A percentile compares a stretch with the other conserved stretches of the same genome.
These are phyloP conservation scores for Hypoxylon rickii DNA, from an alignment of 495 filamentous ascomycete genomes.

Conservation along the genomic window DNA sequence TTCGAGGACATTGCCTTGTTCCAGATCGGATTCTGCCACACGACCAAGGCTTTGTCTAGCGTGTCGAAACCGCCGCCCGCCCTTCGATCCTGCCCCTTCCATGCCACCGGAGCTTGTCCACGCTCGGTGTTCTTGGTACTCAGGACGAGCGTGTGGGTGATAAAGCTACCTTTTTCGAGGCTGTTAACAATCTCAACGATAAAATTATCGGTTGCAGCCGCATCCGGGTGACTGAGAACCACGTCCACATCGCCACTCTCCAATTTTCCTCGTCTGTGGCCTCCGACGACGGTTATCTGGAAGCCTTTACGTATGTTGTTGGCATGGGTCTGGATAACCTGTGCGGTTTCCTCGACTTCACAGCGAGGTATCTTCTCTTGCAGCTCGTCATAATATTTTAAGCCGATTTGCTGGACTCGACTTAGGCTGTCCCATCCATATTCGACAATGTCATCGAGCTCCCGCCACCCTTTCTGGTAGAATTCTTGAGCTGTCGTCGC, in stretches of 20 bases:
- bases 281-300: slow-evolving; percentile 77
- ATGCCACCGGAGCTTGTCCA: slow-evolving; percentile 66
- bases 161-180: slow-evolving; percentile 68
- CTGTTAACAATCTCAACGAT: slow-evolving; percentile 67
- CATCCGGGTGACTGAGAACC: slow-evolving; percentile 78
- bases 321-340: slow-evolving; percentile 66
- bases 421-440: slow-evolving; percentile 75
- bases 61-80: slow-evolving; percentile 72
- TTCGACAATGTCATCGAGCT: slow-evolving; percentile 79
- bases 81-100: slow-evolving; percentile 47
- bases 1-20: slow-evolving; percentile 45
- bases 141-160: slow-evolving; percentile 82
- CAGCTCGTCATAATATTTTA: slow-evolving; percentile 96
- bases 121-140: slow-evolving; percentile 68
- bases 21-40: slow-evolving; percentile 85
- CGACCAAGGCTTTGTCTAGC: slow-evolving; percentile 87
- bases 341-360: slow-evolving; percentile 74
- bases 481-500: slow-evolving; percentile 81
- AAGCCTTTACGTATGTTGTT: slow-evolving; percentile 57
- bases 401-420: slow-evolving; percentile 86
- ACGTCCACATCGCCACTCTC: slow-evolving; percentile 82
- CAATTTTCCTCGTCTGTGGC: slow-evolving; percentile 81
- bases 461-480: slow-evolving; percentile 76
- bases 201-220: slow-evolving; percentile 65
- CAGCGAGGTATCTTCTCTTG: slow-evolving; percentile 66